phyloP scores from a whole-genome alignment of 108 stramenopile species.

The Fistulifera pelliculosa region DNA sequence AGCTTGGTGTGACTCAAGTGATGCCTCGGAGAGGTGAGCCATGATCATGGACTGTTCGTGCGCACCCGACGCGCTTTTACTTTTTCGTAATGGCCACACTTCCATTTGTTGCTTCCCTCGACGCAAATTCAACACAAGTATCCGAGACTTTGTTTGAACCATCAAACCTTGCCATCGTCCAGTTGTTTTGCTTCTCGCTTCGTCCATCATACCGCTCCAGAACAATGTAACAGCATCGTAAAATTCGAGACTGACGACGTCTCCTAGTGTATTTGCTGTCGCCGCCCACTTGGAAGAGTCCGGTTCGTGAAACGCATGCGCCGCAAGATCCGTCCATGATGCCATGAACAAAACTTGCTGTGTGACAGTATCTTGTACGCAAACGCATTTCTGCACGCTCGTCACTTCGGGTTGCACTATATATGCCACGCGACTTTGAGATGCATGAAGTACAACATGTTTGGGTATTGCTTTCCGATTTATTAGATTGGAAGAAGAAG shows the following conservation, averaged over 20 bases:
- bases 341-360: slow-evolving; percentile 14
- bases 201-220: slow-evolving; percentile 25
- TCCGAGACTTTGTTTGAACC: slow-evolving; percentile 21
- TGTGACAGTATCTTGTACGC: slow-evolving; percentile 25
- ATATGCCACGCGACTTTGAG: slow-evolving; percentile 19
- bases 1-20: not conserved
- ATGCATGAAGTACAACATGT: slow-evolving; percentile 16
- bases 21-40: not conserved
- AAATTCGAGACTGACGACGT: slow-evolving; percentile 22
- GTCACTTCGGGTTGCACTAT: slow-evolving; percentile 10
- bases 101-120: slow-evolving; percentile 5
- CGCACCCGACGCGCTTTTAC: slow-evolving; percentile 1
- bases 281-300: slow-evolving; percentile 7
- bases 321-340: slow-evolving; percentile 22
- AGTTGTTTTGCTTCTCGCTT: not conserved
- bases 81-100: not conserved
- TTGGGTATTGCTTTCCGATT: not conserved
- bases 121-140: slow-evolving; percentile 14
- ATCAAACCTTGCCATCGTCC: slow-evolving; percentile 18
- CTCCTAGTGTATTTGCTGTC: slow-evolving; percentile 23
- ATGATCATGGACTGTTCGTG: not conserved
- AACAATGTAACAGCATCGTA: slow-evolving; percentile 32
- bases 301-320: slow-evolving; percentile 13
- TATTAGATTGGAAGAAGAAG: not conserved
- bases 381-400: not conserved